A percentile compares a stretch with the other conserved stretches of the same genome.
These are phyloP conservation scores for Balakata baccata DNA, from an alignment of 345 rosid species.

Conservation along the genomic window DNA sequence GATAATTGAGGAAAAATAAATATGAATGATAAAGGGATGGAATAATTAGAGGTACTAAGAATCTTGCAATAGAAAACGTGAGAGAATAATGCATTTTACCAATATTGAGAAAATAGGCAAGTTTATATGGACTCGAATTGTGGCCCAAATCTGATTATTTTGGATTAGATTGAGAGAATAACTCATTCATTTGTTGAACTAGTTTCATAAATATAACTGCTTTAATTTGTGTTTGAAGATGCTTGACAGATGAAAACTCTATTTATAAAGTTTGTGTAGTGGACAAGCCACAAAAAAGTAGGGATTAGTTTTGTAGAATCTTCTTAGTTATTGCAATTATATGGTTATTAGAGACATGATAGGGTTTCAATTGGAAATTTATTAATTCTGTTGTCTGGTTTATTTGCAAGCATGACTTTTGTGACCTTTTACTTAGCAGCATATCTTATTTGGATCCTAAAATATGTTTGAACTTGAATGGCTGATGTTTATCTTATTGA, in stretches of 20 bases:
- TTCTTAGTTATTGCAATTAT: not conserved
- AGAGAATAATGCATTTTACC: too few species aligned
- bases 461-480: not conserved
- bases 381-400: not conserved
- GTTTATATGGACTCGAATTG: too few species aligned
- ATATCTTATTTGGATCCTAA: not conserved
- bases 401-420: not conserved
- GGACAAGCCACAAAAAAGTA: conserved; percentile 6
- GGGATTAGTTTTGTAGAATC: not conserved
- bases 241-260: not conserved
- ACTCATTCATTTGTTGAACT: too few species aligned
- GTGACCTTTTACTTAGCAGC: too few species aligned
- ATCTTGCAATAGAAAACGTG: too few species aligned
- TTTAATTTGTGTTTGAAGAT: not conserved
- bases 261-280: not conserved
- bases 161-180: too few species aligned
- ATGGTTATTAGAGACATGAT: not conserved
- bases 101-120: too few species aligned
- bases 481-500: not conserved
- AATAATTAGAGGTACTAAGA: too few species aligned
- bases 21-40: too few species aligned
- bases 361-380: not conserved
- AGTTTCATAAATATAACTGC: not conserved
- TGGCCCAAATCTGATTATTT: too few species aligned
- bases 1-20: too few species aligned